phyloP scores from a whole-genome alignment of 805 yeast species.

The Candida cerambycidarum region DNA sequence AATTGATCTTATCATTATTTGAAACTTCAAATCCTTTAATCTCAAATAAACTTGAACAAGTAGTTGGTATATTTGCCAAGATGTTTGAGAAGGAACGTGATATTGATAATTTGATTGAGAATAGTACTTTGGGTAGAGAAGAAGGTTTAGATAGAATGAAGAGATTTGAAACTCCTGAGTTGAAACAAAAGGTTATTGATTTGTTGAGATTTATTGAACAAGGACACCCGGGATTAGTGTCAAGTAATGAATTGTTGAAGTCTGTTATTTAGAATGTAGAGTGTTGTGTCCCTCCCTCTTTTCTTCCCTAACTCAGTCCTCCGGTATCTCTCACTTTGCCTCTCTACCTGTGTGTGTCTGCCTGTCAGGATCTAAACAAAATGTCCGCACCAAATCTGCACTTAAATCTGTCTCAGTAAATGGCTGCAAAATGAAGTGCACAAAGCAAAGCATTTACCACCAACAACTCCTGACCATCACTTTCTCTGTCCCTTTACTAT shows the following conservation, averaged over 20 bases:
- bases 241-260: conserved; percentile 49
- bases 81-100: conserved; percentile 77
- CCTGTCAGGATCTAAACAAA: too few species aligned
- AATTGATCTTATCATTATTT: conserved; percentile 71
- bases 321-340: too few species aligned
- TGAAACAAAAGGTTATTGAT: conserved; percentile 62
- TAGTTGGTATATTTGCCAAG: conserved; percentile 65
- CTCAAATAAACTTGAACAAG: conserved; percentile 53
- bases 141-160: conserved; percentile 72
- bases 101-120: conserved; percentile 63
- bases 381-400: too few species aligned
- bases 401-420: too few species aligned
- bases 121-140: conserved; percentile 84
- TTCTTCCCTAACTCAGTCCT: too few species aligned
- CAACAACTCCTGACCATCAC: too few species aligned
- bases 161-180: conserved; percentile 73
- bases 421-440: neutral
- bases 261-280: conserved; percentile 29
- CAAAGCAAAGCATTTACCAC: too few species aligned
- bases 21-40: conserved; percentile 58
- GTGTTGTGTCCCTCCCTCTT: neutral
- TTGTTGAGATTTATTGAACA: conserved; percentile 72
- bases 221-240: conserved; percentile 62
- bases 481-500: too few species aligned
- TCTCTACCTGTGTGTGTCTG: too few species aligned